Percentiles rank a stretch among this genome's conserved stretches.
phyloP scores from a whole-genome alignment of 2,329 filamentous ascomycete genomes.

The Colletotrichum coccodes region DNA sequence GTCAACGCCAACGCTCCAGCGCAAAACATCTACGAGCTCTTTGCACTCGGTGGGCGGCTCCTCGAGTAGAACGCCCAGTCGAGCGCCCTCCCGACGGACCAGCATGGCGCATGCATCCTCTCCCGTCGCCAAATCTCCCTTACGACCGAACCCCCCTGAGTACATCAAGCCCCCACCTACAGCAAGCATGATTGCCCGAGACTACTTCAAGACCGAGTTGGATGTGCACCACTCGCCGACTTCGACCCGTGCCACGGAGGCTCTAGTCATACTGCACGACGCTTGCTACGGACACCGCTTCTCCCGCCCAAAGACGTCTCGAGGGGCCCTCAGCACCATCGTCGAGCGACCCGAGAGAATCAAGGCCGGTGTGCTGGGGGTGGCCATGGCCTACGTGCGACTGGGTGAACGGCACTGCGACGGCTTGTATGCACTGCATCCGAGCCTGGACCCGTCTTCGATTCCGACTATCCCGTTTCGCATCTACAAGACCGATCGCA shows the following conservation, averaged over 20 bases:
- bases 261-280: slow-evolving; percentile 89
- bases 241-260: slow-evolving; percentile 61
- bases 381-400: slow-evolving; percentile 90
- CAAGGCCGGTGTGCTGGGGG: slow-evolving; percentile 82
- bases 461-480: slow-evolving; percentile 78
- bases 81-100: slow-evolving; percentile 56
- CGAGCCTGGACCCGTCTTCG: slow-evolving; percentile 63
- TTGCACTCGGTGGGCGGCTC: slow-evolving; percentile 59
- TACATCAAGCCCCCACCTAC: slow-evolving; percentile 54
- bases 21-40: slow-evolving; percentile 68
- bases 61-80: slow-evolving; percentile 39
- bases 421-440: slow-evolving; percentile 74
- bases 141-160: slow-evolving; percentile 46
- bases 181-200: slow-evolving; percentile 68
- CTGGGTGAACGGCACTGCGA: slow-evolving; percentile 83
- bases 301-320: slow-evolving; percentile 82
- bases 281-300: slow-evolving; percentile 95
- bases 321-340: slow-evolving; percentile 78
- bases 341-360: slow-evolving; percentile 95
- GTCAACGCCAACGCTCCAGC: slow-evolving; percentile 61
- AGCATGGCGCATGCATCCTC: slow-evolving; percentile 59
- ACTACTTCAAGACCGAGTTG: slow-evolving; percentile 78
- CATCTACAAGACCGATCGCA: slow-evolving; percentile 83
- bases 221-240: slow-evolving; percentile 65
- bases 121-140: slow-evolving; percentile 51